Conservation (phyloP, 1,284 basidiomycete species). For the Kwoniella shivajii region DNA sequence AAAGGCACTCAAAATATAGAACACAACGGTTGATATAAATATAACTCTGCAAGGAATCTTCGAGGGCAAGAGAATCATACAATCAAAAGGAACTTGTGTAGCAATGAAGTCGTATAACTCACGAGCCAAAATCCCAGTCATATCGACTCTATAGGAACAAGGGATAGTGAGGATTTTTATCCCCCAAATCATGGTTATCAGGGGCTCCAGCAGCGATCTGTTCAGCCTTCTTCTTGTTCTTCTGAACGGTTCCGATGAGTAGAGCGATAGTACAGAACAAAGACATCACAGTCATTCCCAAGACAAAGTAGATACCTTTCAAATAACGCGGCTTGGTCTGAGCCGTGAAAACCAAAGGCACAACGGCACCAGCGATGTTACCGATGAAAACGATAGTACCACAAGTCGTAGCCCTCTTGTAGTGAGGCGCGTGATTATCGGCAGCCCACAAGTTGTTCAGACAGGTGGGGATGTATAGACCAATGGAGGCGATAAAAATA, state of each 20-base stretch:
- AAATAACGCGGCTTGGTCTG: conserved; percentile 17
- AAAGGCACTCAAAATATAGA: too few relatives aligned
- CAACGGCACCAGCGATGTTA: conserved; percentile 12
- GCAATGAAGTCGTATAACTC: too few relatives aligned
- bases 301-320: conserved; percentile 12
- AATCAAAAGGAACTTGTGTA: too few relatives aligned
- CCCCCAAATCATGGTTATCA: conserved; percentile 29
- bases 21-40: too few relatives aligned
- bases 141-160: conserved; percentile 14
- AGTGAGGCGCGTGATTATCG: conserved; percentile 21
- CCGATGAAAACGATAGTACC: conserved; percentile 19
- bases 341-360: conserved; percentile 19
- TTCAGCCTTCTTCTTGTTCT: conserved; percentile 22
- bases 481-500: conserved; percentile 16
- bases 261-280: conserved; percentile 1
- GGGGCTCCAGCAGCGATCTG: conserved; percentile 24
- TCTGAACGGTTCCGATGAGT: too few relatives aligned
- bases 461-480: conserved; percentile 17
- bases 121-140: too few relatives aligned
- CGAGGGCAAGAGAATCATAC: too few relatives aligned
- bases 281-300: conserved; percentile 15
- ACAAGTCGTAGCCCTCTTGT: conserved; percentile 18
- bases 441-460: conserved; percentile 17
- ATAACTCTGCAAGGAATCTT: too few relatives aligned
- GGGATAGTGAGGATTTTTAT: conserved; percentile 30